phyloP scores from a whole-genome alignment of 768 basidiomycete species.

The Butyriboletus loyo region DNA sequence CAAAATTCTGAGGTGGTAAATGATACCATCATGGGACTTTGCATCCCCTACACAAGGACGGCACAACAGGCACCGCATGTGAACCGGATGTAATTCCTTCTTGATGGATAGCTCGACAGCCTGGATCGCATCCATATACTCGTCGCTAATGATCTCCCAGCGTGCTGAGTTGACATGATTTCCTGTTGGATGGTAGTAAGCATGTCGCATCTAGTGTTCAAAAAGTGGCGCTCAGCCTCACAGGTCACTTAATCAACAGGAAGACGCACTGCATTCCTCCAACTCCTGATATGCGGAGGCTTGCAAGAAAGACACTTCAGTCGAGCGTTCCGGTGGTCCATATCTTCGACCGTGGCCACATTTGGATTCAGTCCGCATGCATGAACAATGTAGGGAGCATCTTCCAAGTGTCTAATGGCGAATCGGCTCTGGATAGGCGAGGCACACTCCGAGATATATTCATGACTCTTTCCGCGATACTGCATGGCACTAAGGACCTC shows the following conservation, averaged over 20 bases:
- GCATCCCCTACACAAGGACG: constrained; percentile 3
- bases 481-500: background rate
- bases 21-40: rapidly evolving
- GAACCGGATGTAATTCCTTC: too few relatives aligned
- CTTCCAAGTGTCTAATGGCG: background rate
- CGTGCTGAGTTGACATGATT: background rate
- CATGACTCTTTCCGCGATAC: too few relatives aligned
- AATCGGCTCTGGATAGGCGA: background rate
- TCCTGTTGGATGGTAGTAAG: background rate
- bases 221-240: background rate
- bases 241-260: background rate
- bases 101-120: background rate
- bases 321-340: constrained; percentile 3
- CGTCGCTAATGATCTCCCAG: background rate
- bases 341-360: background rate
- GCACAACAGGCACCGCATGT: constrained; percentile 8
- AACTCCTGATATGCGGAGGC: background rate
- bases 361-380: constrained; percentile 4
- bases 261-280: constrained; percentile 2
- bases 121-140: background rate
- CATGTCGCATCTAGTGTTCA: background rate
- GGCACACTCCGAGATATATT: background rate
- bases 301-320: background rate
- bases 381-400: background rate
- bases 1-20: background rate